Percentiles rank a stretch among this genome's conserved stretches.
phyloP scores from a whole-genome alignment of 2,329 filamentous ascomycete species.

The Parafenestella ontariensis region DNA sequence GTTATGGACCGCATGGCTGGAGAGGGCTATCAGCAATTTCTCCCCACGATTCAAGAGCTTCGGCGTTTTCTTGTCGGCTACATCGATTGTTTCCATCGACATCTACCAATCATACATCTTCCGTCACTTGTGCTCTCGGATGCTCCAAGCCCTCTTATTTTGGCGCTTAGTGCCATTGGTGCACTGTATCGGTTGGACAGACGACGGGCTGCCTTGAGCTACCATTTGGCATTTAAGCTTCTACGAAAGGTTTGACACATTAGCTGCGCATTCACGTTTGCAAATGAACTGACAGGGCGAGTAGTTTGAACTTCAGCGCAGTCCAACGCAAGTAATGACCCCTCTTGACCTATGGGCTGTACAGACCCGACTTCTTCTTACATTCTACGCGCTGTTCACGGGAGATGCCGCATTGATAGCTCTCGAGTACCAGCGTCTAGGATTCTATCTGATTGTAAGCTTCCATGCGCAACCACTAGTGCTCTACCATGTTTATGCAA shows the following conservation, averaged over 20 bases:
- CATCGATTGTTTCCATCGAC: constrained; percentile 44
- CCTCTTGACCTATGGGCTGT: constrained; percentile 38
- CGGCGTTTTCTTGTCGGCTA: constrained; percentile 40
- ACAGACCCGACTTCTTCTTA: constrained; percentile 38
- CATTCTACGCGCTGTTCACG: constrained; percentile 39
- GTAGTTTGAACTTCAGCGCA: constrained; percentile 1
- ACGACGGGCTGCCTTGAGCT: constrained; percentile 27
- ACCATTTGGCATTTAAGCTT: not conserved
- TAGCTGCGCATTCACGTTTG: not conserved
- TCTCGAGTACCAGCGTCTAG: not conserved
- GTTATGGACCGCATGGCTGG: constrained; percentile 7
- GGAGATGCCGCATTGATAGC: constrained; percentile 8
- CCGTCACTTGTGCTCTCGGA: constrained; percentile 35
- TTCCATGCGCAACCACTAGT: not conserved
- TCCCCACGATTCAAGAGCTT: constrained; percentile 28
- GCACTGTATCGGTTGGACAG: constrained; percentile 45
- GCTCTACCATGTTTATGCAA: not conserved
- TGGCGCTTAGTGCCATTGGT: constrained; percentile 48
- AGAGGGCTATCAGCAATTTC: constrained; percentile 6
- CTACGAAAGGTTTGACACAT: not conserved
- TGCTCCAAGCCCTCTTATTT: constrained; percentile 37
- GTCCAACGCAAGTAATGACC: not conserved
- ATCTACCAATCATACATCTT: constrained; percentile 45
- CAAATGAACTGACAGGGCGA: not conserved
- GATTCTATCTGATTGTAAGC: constrained; percentile 12